Evolutionary conservation across 768 basidiomycete genomes (phyloP), one percentile per base, ranked within the genome.

Genomic region (Mycena floridula): DNA sequence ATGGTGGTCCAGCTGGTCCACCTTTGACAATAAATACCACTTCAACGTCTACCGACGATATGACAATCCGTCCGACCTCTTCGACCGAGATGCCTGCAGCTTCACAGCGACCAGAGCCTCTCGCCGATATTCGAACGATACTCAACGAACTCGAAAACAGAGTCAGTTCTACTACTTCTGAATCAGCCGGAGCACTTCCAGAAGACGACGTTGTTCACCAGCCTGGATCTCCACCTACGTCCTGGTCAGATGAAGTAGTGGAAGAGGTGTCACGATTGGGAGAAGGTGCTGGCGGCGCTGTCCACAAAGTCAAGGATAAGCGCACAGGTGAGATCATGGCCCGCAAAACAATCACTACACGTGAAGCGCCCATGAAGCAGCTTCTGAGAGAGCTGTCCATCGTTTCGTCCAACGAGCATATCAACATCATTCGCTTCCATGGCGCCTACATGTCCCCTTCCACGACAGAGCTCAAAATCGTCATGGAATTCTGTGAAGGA

Each of bases 251-350:
- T 59, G 77, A 78, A 44, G 58, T 80, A 45, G 72, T 97, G 45
- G 86, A 92, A 52, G 86, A 89, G 52, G 50, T 92, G 7, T 62
- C 68, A 12, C 79, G 89, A 43, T 70, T 99, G 2, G 96, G 96
- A 16, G 93, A 97, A 58, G 96, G 96, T 32, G 91, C 93, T 44
- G 93, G 94, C 37, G 96, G 96, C 37, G 93, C 92, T 7, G 96
- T 99, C 9, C 84, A 95, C 62, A 93, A 91, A 65, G 94, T 97
- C 38, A 79, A 72, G 60, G 90, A 96, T 62, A 83, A 74, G 57
- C 82, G 85, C 44, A 89, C 81, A 1, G 80, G 79, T 25, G 69
- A 72, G 60, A 76, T 93, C 54, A 84, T 96, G 79, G 96, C 96
- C 4, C 81, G 93, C 57, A 99, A 99, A 72, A 88, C 90, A 7